These are phyloP conservation scores for Penicillium sp. DNA, from an alignment of 2,329 filamentous ascomycete species.

Conservation along the genomic window DNA sequence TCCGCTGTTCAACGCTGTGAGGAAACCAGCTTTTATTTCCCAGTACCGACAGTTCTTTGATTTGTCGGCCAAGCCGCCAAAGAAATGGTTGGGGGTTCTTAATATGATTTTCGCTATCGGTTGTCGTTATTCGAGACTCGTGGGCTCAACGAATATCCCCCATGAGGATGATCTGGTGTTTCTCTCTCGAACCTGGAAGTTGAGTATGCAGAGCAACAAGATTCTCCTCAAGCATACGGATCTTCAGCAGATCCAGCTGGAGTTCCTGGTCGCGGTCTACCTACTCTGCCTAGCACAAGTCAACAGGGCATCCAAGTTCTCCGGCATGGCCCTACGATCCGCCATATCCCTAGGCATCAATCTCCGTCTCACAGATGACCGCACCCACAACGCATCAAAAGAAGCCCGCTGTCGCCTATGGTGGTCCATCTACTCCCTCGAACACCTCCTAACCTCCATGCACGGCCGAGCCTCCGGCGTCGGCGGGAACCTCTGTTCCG, in stretches of 20 bases:
- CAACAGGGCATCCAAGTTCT: conserved; percentile 43
- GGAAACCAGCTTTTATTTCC: conserved; percentile 34
- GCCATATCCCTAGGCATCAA: conserved; percentile 42
- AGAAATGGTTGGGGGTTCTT: conserved; percentile 41
- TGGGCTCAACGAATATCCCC: conserved; percentile 20
- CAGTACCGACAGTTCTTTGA: conserved; percentile 37
- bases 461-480: conserved; percentile 42
- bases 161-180: conserved; percentile 39
- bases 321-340: conserved; percentile 39
- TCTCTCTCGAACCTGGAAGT: conserved; percentile 38
- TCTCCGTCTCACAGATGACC: conserved; percentile 35
- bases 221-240: conserved; percentile 40
- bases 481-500: conserved; percentile 36
- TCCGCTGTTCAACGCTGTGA: conserved; percentile 39
- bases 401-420: conserved; percentile 42
- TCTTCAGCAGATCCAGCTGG: conserved; percentile 43
- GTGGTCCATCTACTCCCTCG: conserved; percentile 43
- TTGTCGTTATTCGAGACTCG: conserved; percentile 37
- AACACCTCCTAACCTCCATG: conserved; percentile 41
- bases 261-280: conserved; percentile 40
- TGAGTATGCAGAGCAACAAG: conserved; percentile 32
- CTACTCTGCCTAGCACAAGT: conserved; percentile 39
- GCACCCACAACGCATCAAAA: conserved; percentile 35
- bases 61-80: conserved; percentile 25
- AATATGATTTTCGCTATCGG: conserved; percentile 47